Evolutionary conservation across 2,329 filamentous ascomycete genomes (phyloP), one percentile per base, ranked within the genome.

Genomic region (Neofusicoccum cordaticola): DNA sequence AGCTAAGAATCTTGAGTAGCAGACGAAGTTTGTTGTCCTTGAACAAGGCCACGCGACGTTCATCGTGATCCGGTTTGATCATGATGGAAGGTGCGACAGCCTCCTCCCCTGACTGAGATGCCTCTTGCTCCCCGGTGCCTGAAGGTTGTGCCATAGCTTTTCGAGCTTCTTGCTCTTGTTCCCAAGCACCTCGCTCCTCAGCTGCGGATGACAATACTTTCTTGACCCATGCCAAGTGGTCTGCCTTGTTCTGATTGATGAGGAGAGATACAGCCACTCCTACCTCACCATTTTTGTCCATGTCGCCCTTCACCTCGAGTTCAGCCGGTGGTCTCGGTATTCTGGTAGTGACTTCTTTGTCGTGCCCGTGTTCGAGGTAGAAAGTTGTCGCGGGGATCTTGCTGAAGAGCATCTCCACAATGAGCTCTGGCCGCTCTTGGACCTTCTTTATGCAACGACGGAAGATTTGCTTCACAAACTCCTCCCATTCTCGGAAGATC

Each of bases 351-450:
- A 89, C 86, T 68, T 94, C 92, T 72, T 89, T 91, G 71, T 97
- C 93, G 70, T 92, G 90, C 0, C 95, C 95, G 72, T 93, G 93
- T 73, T 98, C 93, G 4, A 99, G 84, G 74, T 92, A 98, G 77
- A 91, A 92, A 0, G 92, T 85, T 0, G 92, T 97, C 51, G 86
- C 85, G 60, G 88, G 89, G 65, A 93, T 90, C 77, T 99, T 99
- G 76, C 91, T 96, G 77, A 99, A 99, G 13, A 99, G 83, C 84
- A 99, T 87, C 78, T 99, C 95, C 0, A 96, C 89, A 57, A 96
- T 85, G 45, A 97, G 82, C 67, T 94, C 91, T 0, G 93, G 93
- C 48, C 93, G 86, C 69, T 97, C 88, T 67, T 95, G 86, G 1
- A 98, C 84, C 78, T 95, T 96, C 72, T 90, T 93, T 63, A 92